These are phyloP conservation scores for Capsicum pubescens DNA, from an alignment of 257 asterid genomes.

Conservation along the genomic window DNA sequence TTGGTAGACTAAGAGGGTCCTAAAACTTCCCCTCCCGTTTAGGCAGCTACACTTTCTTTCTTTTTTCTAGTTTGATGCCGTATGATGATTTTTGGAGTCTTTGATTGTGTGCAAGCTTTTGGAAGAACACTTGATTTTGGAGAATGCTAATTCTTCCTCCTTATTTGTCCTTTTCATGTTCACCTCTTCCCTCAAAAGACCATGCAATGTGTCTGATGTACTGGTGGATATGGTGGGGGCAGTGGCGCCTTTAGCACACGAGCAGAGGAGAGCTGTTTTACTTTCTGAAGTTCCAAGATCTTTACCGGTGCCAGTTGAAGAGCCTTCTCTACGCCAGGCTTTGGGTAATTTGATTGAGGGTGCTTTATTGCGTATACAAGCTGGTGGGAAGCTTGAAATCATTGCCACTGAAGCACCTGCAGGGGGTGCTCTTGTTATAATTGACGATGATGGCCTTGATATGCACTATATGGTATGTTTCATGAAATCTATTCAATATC, in stretches of 20 bases:
- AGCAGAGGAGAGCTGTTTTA: constrained; percentile 66
- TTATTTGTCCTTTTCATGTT: neutral
- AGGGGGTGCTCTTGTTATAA: constrained; percentile 82
- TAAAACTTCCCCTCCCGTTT: neutral
- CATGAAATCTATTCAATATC: constrained; percentile 22
- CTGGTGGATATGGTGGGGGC: constrained; percentile 83
- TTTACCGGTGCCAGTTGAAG: constrained; percentile 78
- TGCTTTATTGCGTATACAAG: constrained; percentile 75
- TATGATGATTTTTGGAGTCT: constrained; percentile 21
- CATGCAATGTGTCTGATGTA: constrained; percentile 69
- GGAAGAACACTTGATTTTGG: neutral
- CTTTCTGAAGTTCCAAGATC: constrained; percentile 66
- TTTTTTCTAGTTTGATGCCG: neutral
- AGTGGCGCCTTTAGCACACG: constrained; percentile 74
- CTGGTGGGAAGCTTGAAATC: constrained; percentile 77
- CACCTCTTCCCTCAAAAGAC: constrained; percentile 49
- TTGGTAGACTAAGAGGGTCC: neutral
- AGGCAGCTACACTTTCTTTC: constrained; percentile 3
- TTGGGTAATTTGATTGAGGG: constrained; percentile 94
- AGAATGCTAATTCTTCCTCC: neutral
- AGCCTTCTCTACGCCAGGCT: constrained; percentile 92
- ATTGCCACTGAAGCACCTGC: constrained; percentile 82
- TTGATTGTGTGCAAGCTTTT: neutral
- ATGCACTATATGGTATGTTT: constrained; percentile 91
- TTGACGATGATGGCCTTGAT: constrained; percentile 96